Evolutionary conservation across 495 filamentous ascomycete species (phyloP), one percentile per base, ranked within the genome.

Genomic region (Penicillium malachiteum): DNA sequence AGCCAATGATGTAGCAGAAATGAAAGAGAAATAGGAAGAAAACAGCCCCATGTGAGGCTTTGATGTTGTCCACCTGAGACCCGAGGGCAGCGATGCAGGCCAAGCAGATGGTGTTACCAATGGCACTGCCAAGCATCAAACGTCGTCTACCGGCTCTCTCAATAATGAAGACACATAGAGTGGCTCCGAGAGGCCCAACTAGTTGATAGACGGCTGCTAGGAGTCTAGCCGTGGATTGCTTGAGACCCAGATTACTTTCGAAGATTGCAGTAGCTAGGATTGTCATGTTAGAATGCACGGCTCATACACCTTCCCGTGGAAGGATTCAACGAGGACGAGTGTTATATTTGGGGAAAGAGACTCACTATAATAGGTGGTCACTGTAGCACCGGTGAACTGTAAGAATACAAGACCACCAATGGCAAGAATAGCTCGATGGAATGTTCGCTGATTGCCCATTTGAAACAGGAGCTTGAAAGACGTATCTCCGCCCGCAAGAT

Each of bases 21-120:
- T 78, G 78, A 63, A 77, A 84, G 8, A 82, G 54, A 58, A 81
- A 82, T 10, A 82, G 67, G 56, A 82, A 84, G 10, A 74, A 71
- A 0, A 77, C 75, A 2, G 75, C 73, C 8, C 60, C 69, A 32
- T 58, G 48, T 17, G 58, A 51, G n/a, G 64, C 64, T 35, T 48
- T 50, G 4, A 30, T 58, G 50, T 68, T 64, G 3, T 54, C 43
- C 0, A 42, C 7, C 17, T 63, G 65, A 18, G 65, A 66, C 10
- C 56, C 48, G 11, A 65, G 50, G 1, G 18, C 61, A 37, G 77
- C 76, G 1, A 78, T 65, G 9, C 77, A 56, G n/a, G 74, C 69
- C 54, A 80, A 65, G 52, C 67, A 76, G 7, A 73, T 56, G 6
- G 59, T 64, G 65, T 80, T 81, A 30, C 73, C 72, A 9, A 68